Percentiles rank a stretch among this genome's conserved stretches.
Evolutionary conservation across 148 eudicot species (phyloP).

Genomic region (Rhododendron kiyosumense): DNA sequence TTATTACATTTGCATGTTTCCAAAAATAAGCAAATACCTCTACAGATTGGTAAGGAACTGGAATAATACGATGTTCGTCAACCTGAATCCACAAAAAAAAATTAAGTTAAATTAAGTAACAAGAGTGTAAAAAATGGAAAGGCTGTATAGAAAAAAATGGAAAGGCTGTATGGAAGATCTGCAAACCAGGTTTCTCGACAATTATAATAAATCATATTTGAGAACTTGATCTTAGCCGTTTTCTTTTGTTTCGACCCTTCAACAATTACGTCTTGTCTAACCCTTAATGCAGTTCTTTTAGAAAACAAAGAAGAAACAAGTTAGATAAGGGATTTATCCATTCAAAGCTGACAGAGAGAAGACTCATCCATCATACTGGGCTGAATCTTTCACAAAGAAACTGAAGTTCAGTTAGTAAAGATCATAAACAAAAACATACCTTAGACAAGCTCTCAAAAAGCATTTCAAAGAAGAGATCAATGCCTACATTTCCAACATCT

Average conservation of each 20-base stretch:
- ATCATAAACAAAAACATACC: slow-evolving; percentile 32
- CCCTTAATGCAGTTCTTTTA: not conserved
- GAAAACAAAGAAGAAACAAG: not conserved
- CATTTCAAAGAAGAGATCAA: slow-evolving; percentile 94
- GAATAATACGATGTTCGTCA: slow-evolving; percentile 68
- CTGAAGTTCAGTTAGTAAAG: not conserved
- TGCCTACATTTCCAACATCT: slow-evolving; percentile 94
- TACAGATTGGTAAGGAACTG: slow-evolving; percentile 75
- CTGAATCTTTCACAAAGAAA: not conserved
- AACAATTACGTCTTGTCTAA: not conserved
- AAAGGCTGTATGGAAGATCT: not conserved
- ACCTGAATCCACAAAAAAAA: slow-evolving; percentile 44
- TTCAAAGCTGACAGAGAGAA: not conserved
- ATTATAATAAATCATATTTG: not conserved
- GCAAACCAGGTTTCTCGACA: not conserved
- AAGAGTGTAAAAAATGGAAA: not conserved
- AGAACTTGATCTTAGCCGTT: not conserved
- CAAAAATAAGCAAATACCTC: slow-evolving; percentile 47
- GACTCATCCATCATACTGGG: not conserved
- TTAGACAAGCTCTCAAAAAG: slow-evolving; percentile 93
- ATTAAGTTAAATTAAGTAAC: not conserved
- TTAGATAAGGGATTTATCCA: not conserved
- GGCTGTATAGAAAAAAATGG: not conserved
- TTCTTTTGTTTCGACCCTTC: not conserved
- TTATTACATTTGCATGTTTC: not conserved